phyloP scores from a whole-genome alignment of 257 asterid genomes.

The Orobanche coerulescens region DNA sequence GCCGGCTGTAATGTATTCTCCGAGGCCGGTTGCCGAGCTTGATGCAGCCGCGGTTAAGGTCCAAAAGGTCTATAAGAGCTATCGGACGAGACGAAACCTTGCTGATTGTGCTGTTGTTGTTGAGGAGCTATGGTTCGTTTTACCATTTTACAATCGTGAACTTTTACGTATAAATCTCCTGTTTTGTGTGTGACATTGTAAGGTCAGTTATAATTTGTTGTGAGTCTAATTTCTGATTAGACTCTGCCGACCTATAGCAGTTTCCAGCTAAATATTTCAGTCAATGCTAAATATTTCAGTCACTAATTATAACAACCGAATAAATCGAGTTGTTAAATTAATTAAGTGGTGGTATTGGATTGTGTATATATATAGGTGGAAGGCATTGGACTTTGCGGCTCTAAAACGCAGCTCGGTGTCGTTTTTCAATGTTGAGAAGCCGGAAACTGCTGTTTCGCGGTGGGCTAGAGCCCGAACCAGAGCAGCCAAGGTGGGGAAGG shows the following conservation, averaged over 20 bases:
- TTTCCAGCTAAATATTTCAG: too few species aligned
- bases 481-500: conserved; percentile 97
- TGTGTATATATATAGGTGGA: conserved; percentile 58
- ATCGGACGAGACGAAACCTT: conserved; percentile 76
- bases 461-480: conserved; percentile 94
- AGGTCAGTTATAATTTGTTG: too few species aligned
- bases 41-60: conserved; percentile 87
- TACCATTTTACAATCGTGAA: too few species aligned
- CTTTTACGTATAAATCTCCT: too few species aligned
- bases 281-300: too few species aligned
- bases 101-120: conserved; percentile 97
- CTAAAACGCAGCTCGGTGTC: conserved; percentile 74
- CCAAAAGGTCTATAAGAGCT: conserved; percentile 90
- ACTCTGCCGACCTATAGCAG: too few species aligned
- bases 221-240: too few species aligned
- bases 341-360: conserved; percentile 6
- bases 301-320: too few species aligned
- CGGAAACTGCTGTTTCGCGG: conserved; percentile 79
- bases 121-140: conserved; percentile 87
- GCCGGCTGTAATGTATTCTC: conserved; percentile 56
- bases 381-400: conserved; percentile 84
- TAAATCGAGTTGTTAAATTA: conserved; percentile 19
- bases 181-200: too few species aligned
- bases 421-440: conserved; percentile 70
- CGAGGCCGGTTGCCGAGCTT: conserved; percentile 67